These are phyloP conservation scores for Pseudonitzschia delicatissima DNA, from an alignment of 108 stramenopile species.

Conservation along the genomic window DNA sequence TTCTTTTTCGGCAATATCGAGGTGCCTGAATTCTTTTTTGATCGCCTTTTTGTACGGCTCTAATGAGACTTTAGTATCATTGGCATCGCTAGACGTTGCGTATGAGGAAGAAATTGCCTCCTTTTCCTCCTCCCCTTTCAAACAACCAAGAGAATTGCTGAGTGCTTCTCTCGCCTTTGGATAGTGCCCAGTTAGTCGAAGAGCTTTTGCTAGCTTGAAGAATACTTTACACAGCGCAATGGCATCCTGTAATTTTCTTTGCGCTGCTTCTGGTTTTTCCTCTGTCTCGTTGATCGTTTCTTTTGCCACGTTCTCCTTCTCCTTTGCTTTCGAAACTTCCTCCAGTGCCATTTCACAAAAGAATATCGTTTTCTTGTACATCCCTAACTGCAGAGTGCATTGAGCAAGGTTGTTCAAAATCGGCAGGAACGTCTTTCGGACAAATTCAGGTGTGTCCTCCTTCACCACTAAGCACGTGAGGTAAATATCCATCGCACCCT, in stretches of 20 bases:
- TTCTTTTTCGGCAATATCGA: slow-evolving; percentile 25
- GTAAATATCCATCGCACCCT: slow-evolving; percentile 84
- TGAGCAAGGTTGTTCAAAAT: slow-evolving; percentile 83
- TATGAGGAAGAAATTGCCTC: neutral
- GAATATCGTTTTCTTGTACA: slow-evolving; percentile 68
- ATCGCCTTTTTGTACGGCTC: slow-evolving; percentile 28
- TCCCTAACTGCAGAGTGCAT: slow-evolving; percentile 72
- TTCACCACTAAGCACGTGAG: slow-evolving; percentile 80
- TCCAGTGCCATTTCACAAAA: slow-evolving; percentile 76
- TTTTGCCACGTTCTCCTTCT: neutral
- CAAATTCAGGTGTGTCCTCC: slow-evolving; percentile 20
- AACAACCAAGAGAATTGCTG: slow-evolving; percentile 33
- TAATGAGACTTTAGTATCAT: slow-evolving; percentile 1
- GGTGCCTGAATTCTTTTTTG: slow-evolving; percentile 26
- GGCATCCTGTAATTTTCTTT: slow-evolving; percentile 3
- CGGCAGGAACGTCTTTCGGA: slow-evolving; percentile 52
- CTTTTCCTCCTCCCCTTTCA: neutral
- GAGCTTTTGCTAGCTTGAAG: slow-evolving; percentile 73
- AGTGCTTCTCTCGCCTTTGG: slow-evolving; percentile 49
- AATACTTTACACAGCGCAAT: slow-evolving; percentile 49
- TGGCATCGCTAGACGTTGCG: neutral
- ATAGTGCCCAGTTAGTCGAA: slow-evolving; percentile 65
- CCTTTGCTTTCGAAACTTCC: slow-evolving; percentile 24
- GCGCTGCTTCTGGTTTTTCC: neutral
- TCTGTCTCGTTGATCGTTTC: neutral